Conservation (phyloP, 768 basidiomycete genomes). For the Leccinum arenicola region DNA sequence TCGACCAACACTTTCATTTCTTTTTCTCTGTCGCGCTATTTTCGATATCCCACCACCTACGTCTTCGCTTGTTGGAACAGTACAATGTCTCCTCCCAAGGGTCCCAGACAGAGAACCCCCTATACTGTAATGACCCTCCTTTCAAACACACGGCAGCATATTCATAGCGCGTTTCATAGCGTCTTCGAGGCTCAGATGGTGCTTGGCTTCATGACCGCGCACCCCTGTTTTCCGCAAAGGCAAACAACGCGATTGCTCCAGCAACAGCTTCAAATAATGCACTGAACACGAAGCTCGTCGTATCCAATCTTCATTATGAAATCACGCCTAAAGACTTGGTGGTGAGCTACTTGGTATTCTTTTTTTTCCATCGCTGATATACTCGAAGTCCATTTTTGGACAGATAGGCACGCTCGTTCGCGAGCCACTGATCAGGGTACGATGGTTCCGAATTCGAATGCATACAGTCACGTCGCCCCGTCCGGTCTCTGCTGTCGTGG, state of each 20-base stretch:
- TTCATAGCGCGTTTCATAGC: slow-evolving; percentile 38
- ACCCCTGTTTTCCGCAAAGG: slow-evolving; percentile 37
- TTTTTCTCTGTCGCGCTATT: neutral
- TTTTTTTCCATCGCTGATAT: slow-evolving; percentile 3
- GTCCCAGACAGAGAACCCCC: slow-evolving; percentile 39
- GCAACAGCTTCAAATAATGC: slow-evolving; percentile 25
- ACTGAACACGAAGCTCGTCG: slow-evolving; percentile 59
- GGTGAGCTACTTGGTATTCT: slow-evolving; percentile 46
- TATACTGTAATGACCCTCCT: slow-evolving; percentile 34
- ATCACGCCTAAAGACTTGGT: slow-evolving; percentile 84
- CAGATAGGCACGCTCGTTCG: slow-evolving; percentile 89
- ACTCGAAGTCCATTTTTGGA: slow-evolving; percentile 77
- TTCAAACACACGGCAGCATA: neutral
- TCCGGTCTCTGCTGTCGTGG: slow-evolving; percentile 34
- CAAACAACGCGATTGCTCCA: slow-evolving; percentile 24
- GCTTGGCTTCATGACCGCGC: slow-evolving; percentile 80
- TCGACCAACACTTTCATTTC: neutral
- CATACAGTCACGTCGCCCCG: slow-evolving; percentile 32
- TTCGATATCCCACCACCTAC: neutral
- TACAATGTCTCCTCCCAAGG: slow-evolving; percentile 25
- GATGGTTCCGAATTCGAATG: slow-evolving; percentile 49
- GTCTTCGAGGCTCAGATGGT: slow-evolving; percentile 58
- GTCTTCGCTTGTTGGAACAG: neutral
- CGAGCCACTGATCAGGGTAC: slow-evolving; percentile 95
- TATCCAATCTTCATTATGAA: slow-evolving; percentile 91